phyloP scores from a whole-genome alignment of 2,329 filamentous ascomycete genomes.

The Cladosporium velox region DNA sequence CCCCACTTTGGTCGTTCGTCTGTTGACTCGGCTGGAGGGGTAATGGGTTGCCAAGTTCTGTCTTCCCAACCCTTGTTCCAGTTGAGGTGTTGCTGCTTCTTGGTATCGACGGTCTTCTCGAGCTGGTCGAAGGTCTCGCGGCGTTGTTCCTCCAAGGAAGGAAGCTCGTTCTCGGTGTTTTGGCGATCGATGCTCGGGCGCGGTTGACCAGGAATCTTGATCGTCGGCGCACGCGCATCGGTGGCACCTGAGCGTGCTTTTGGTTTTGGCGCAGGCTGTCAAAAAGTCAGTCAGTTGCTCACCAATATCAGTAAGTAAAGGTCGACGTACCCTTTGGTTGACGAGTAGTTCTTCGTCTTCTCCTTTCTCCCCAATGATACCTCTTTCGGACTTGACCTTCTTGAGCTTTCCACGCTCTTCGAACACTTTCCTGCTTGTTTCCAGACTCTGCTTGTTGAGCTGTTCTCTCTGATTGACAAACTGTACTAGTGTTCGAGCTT shows the following conservation, averaged over 20 bases:
- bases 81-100: constrained; percentile 82
- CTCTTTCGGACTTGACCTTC: constrained; percentile 82
- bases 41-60: constrained; percentile 80
- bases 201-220: constrained; percentile 34
- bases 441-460: constrained; percentile 74
- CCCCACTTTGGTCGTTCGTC: constrained; percentile 35
- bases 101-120: constrained; percentile 77
- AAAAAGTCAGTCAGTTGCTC: constrained; percentile 27
- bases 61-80: constrained; percentile 93
- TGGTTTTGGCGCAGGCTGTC: constrained; percentile 43
- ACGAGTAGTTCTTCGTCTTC: constrained; percentile 88
- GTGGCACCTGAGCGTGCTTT: constrained; percentile 60
- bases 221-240: constrained; percentile 64
- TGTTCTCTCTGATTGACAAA: constrained; percentile 79
- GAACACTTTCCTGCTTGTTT: constrained; percentile 75
- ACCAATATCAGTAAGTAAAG: constrained; percentile 2
- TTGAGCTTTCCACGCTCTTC: constrained; percentile 80
- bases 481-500: constrained; percentile 77
- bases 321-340: constrained; percentile 77
- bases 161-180: constrained; percentile 74
- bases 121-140: constrained; percentile 82
- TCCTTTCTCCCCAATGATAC: constrained; percentile 77
- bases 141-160: constrained; percentile 72
- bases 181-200: constrained; percentile 65
- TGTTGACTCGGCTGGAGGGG: constrained; percentile 66